Base-by-base conservation (phyloP, 2,329 filamentous ascomycete genomes). In the Lasiodiplodia citricola region DNA sequence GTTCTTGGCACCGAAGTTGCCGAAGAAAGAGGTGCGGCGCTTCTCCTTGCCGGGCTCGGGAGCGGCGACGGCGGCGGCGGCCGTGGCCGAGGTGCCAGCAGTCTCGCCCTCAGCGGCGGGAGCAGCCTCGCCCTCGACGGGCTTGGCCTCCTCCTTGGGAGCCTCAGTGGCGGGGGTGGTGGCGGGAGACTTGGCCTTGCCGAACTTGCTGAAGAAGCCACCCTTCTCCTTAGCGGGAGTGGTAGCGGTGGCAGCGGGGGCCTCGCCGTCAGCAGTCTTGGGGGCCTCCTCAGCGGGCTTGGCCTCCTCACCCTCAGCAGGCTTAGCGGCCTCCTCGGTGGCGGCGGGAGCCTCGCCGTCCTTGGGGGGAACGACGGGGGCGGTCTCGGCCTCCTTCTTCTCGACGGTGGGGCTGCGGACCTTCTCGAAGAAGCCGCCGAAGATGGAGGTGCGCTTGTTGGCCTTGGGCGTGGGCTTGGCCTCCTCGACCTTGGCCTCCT, bases 391-490 rank as follows among this genome's bases (percentile, higher is more conserved):
- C 72, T 90, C 90, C 80, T 91, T 90, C 86, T 95, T 95, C 87
- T 85, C 83, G 70, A 77, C 78, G 44, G 79, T 80, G 13, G 83
- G 83, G 77, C 81, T 83, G 77, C 81, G 83, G 68, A 85, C 76
- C 78, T 81, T 81, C 74, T 93, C 91, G 82, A 86, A 87, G 78
- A 92, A 89, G 76, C 89, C 90, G 75, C 88, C 89, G 82, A 96
- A 96, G 76, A 94, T 90, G 73, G 92, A 96, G 82, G 90, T 89
- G 81, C 93, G 92, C 92, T 96, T 97, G 81, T 88, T 86, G 58
- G 80, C 80, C 89, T 93, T 94, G 74, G 85, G 79, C 74, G 80
- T 80, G 70, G 81, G 80, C 72, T 85, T 80, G 73, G 75, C 74
- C 58, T 79, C 76, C 60, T 64, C 60, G 28, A 64, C 74, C 88